Base-by-base conservation (phyloP, 768 basidiomycete species). In the Pulveroboletus sp. region DNA sequence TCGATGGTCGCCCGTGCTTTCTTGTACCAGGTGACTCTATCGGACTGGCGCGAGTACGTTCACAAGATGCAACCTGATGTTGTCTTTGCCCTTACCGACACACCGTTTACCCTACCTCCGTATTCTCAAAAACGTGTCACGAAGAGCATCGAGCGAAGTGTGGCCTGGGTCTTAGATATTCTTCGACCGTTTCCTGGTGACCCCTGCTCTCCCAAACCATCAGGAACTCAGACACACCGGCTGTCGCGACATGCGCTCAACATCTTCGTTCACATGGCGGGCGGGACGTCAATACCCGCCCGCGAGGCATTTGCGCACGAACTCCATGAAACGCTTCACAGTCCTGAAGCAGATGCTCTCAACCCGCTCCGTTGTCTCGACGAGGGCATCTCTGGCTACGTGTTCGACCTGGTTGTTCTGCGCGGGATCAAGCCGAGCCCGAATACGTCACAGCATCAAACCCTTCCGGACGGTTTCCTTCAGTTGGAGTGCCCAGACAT, bases 101-200 rank as follows among this genome's bases (percentile, higher is more conserved):
- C 73, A 0, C 86, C 88, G 0, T 81, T 79, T 61, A 85, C 85
- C 0, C 54, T 70, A 4, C 76, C 80, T 0, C 80, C 85, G 0
- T 77, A 81, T 52, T 90, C 89, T 4, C 90, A 93, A 60, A 91
- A 87, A 55, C 80, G 90, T 3, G 65, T 83, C 6, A 82, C 78
- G 23, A 92, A 90, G 62, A 83, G 83, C 59, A 76, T 90, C 45
- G 85, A 89, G 37, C 76, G 89, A 23, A 82, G 82, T 3, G 61
- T 71, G 1, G 66, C 75, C 1, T 93, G 90, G 90, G 66, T 91
- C 0, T 66, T 74, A 0, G 70, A 76, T 29, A 52, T 88, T 1
- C 72, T 90, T 2, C 67, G 69, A 13, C 68, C 67, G 3, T 52
- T 58, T 20, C 54, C 60, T 4, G 31, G 19, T 7, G 30, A 45